A percentile compares a stretch with the other conserved stretches of the same genome.
Evolutionary conservation across 106 monocot genomes (phyloP).

Genomic region (Dioscorea dumetorum): DNA sequence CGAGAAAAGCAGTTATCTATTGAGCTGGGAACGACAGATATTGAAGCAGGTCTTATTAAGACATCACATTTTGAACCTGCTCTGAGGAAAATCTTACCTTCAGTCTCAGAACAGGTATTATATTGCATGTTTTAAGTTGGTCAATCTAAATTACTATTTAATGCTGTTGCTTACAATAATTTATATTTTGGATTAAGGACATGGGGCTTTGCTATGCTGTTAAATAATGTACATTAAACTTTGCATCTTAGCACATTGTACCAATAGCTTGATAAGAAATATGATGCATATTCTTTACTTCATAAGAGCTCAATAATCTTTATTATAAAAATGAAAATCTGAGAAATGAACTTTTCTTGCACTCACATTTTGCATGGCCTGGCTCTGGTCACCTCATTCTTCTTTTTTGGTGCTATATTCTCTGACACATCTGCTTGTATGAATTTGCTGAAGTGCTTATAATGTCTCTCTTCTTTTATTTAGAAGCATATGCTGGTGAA

Average conservation of each 20-base stretch:
- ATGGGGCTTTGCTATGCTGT: background rate
- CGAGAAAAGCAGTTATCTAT: conserved; percentile 33
- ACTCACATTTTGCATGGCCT: background rate
- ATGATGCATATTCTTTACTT: background rate
- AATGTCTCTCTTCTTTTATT: background rate
- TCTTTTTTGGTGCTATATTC: background rate
- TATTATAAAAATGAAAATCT: too few species aligned
- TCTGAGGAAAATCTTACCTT: conserved; percentile 33
- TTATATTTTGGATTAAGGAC: background rate
- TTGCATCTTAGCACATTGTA: background rate
- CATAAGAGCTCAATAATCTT: too few species aligned
- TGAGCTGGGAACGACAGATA: conserved; percentile 9
- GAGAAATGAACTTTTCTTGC: background rate
- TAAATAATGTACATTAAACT: background rate
- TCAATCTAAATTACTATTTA: too few species aligned
- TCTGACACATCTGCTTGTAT: background rate
- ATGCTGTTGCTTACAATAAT: background rate
- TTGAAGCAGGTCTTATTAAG: conserved; percentile 25
- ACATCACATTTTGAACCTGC: conserved; percentile 58
- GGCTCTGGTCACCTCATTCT: background rate
- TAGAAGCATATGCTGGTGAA: background rate
- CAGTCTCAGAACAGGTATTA: conserved; percentile 58
- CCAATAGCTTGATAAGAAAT: background rate
- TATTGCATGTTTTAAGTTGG: background rate
- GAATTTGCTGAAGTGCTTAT: background rate